Evolutionary conservation across 179 eudicot species (phyloP).

Genomic region (Camellia oleifera): DNA sequence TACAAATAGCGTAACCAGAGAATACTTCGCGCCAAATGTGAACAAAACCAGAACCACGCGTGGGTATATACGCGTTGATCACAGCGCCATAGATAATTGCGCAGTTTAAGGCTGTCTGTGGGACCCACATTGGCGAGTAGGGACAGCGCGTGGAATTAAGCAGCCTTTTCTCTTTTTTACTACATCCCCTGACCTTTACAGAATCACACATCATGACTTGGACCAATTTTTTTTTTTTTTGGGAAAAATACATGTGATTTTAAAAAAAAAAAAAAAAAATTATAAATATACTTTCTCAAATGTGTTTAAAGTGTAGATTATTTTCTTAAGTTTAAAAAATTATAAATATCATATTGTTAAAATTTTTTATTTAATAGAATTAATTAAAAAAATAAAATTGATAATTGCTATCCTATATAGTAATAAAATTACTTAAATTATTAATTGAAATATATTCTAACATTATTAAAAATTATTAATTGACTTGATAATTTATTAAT

Average conservation of each 20-base stretch:
- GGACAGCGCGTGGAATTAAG: conserved; percentile 22
- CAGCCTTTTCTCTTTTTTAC: conserved; percentile 12
- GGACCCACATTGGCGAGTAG: conserved; percentile 21
- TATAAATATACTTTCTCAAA: not conserved
- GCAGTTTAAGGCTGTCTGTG: conserved; percentile 4
- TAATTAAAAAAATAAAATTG: no score
- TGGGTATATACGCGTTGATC: not conserved
- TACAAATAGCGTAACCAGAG: not conserved
- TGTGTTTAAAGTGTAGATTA: no score
- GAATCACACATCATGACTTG: conserved; percentile 9
- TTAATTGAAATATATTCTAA: no score
- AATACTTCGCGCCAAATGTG: conserved; percentile 2
- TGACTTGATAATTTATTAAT: no score
- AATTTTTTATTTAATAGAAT: no score
- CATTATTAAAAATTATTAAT: no score
- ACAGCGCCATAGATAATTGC: not conserved
- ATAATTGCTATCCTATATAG: no score
- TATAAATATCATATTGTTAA: no score
- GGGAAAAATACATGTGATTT: not conserved
- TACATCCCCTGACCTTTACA: conserved; percentile 7
- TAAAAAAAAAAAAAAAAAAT: not conserved
- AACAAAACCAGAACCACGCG: conserved; percentile 5
- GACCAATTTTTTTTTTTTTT: not conserved
- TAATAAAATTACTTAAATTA: no score
- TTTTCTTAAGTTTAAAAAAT: no score